Evolutionary conservation across 805 yeast species (phyloP).

Genomic region (Hanseniaspora vineae): DNA sequence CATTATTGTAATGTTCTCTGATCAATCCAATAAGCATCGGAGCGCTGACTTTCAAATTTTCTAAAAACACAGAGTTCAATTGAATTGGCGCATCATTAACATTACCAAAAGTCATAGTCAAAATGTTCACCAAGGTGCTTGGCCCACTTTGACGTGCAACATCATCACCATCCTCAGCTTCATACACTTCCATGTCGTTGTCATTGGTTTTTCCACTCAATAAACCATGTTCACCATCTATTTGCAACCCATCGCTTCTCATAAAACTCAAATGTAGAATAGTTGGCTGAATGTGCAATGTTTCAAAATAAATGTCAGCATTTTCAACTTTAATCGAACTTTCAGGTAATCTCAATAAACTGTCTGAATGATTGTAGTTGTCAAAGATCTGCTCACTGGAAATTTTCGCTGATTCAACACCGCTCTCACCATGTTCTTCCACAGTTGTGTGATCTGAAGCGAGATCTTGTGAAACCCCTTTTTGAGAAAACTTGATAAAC

Average conservation of each 20-base stretch:
- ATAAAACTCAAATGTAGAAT: slow-evolving; percentile 82
- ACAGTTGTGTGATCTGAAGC: slow-evolving; percentile 12
- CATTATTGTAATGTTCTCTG: slow-evolving; percentile 80
- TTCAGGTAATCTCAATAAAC: slow-evolving; percentile 45
- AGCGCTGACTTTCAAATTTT: slow-evolving; percentile 77
- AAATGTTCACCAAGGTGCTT: slow-evolving; percentile 60
- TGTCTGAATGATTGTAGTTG: slow-evolving; percentile 42
- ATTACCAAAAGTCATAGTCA: slow-evolving; percentile 95
- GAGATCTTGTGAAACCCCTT: slow-evolving; percentile 9
- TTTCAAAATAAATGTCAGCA: slow-evolving; percentile 81
- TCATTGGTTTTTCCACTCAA: slow-evolving; percentile 40
- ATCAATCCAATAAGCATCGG: slow-evolving; percentile 59
- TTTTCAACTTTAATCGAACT: slow-evolving; percentile 23
- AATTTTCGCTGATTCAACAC: not conserved
- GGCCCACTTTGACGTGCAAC: slow-evolving; percentile 21
- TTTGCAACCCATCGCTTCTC: slow-evolving; percentile 46
- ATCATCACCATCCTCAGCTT: slow-evolving; percentile 31
- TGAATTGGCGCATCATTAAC: slow-evolving; percentile 93
- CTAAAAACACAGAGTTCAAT: slow-evolving; percentile 75
- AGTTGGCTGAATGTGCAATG: slow-evolving; percentile 83
- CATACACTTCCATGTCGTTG: not conserved
- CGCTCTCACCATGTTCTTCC: not conserved
- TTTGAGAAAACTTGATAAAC: slow-evolving; percentile 55
- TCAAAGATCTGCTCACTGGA: slow-evolving; percentile 15
- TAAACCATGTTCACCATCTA: slow-evolving; percentile 2